These are phyloP conservation scores for Neofusicoccum cordaticola DNA, from an alignment of 2,329 filamentous ascomycete genomes.

Conservation along the genomic window DNA sequence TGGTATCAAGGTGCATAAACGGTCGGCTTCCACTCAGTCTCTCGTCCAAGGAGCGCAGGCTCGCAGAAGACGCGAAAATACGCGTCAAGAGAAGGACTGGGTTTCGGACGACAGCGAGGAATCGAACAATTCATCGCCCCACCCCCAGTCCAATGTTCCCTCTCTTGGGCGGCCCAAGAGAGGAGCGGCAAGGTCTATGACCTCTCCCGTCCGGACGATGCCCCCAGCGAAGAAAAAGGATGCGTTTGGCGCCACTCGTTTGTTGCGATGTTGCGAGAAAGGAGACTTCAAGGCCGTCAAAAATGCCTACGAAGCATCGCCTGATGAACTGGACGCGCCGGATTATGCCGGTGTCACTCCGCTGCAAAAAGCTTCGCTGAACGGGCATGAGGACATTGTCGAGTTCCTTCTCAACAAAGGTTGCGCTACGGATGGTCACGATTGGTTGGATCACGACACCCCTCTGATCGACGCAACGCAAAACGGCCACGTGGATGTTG, in stretches of 20 bases:
- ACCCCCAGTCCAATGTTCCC: conserved; percentile 30
- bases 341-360: conserved; percentile 98
- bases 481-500: conserved; percentile 86
- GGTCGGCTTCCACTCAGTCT: conserved; percentile 39
- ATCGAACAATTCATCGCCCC: conserved; percentile 31
- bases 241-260: conserved; percentile 83
- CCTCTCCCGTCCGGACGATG: conserved; percentile 55
- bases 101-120: conserved; percentile 22
- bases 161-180: conserved; percentile 48
- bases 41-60: conserved; percentile 27
- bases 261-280: conserved; percentile 85
- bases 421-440: conserved; percentile 65
- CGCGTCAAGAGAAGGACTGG: conserved; percentile 30
- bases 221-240: conserved; percentile 85
- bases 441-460: conserved; percentile 67
- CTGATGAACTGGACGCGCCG: conserved; percentile 81
- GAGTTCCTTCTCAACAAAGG: conserved; percentile 80
- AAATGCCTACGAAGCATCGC: conserved; percentile 70
- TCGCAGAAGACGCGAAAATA: conserved; percentile 35
- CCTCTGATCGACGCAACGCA: conserved; percentile 95
- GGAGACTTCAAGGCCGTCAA: conserved; percentile 79
- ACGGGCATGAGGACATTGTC: conserved; percentile 83
- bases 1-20: conserved; percentile 36
- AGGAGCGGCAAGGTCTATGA: conserved; percentile 61
- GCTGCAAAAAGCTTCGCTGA: conserved; percentile 85